Evolutionary conservation across 768 basidiomycete species (phyloP).

Genomic region (Lactarius deliciosus): DNA sequence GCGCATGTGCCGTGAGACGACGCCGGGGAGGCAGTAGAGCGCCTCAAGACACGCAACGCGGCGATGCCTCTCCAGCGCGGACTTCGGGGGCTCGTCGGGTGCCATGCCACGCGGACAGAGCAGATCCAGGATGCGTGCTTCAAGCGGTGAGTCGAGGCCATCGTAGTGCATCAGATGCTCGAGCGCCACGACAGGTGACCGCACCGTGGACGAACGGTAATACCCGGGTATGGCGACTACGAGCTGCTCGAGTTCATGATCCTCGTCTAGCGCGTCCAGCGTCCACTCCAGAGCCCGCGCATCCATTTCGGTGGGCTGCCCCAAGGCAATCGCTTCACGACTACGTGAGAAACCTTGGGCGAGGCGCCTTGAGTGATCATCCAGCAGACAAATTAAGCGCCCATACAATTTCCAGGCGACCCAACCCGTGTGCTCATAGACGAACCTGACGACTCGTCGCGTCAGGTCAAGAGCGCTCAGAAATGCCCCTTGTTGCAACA

Average conservation of each 20-base stretch:
- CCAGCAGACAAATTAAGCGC: neutral
- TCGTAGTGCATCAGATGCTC: constrained; percentile 12
- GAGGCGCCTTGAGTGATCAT: constrained; percentile 13
- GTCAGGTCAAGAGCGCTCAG: constrained; percentile 6
- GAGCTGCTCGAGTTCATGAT: constrained; percentile 21
- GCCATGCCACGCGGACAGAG: constrained; percentile 14
- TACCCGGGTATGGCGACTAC: constrained; percentile 22
- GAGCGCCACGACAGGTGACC: constrained; percentile 2
- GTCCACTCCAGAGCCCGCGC: constrained; percentile 19
- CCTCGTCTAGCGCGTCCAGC: constrained; percentile 19
- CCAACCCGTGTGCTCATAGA: constrained; percentile 12
- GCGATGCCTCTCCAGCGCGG: constrained; percentile 8
- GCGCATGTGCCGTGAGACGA: constrained; percentile 12
- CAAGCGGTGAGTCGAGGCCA: constrained; percentile 17
- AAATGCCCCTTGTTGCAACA: neutral
- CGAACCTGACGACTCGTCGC: constrained; percentile 13
- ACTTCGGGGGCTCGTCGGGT: constrained; percentile 1
- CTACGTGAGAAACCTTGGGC: constrained; percentile 19
- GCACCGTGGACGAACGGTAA: constrained; percentile 17
- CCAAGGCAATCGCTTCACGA: constrained; percentile 11
- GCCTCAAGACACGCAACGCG: constrained; percentile 16
- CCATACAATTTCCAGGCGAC: constrained; percentile 18
- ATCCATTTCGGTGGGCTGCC: constrained; percentile 18
- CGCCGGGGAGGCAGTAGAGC: constrained; percentile 18
- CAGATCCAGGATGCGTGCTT: constrained; percentile 23